Evolutionary conservation across 352 stramenopile species (phyloP).

Genomic region (Globisporangium canariense): DNA sequence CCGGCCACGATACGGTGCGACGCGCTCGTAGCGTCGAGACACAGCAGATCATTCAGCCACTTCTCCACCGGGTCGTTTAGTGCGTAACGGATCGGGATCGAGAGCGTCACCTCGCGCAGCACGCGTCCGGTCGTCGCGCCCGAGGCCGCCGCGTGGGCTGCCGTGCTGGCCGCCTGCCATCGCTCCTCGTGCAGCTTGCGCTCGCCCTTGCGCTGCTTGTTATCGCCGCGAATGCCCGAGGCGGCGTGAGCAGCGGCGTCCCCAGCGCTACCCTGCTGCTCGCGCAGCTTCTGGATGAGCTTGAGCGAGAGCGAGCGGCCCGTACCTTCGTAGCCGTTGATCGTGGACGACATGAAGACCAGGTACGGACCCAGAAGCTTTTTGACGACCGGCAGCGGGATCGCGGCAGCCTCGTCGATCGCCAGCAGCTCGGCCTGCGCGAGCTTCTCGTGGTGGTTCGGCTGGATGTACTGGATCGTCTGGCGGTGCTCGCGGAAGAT

Average conservation of each 20-base stretch:
- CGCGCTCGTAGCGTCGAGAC: conserved; percentile 89
- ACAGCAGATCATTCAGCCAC: conserved; percentile 98
- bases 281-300: conserved; percentile 97
- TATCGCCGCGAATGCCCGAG: conserved; percentile 82
- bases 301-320: conserved; percentile 98
- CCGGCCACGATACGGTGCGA: conserved; percentile 89
- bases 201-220: conserved; percentile 93
- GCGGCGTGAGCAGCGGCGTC: conserved; percentile 49
- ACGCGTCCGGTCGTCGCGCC: conserved; percentile 60
- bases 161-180: conserved; percentile 91
- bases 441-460: conserved; percentile 95
- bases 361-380: conserved; percentile 95
- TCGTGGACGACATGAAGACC: conserved; percentile 98
- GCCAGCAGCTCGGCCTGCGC: conserved; percentile 97
- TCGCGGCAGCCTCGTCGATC: conserved; percentile 99
- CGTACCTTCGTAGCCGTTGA: conserved; percentile 99
- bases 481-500: conserved; percentile 97
- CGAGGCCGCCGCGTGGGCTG: conserved; percentile 62
- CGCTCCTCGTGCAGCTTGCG: conserved; percentile 96
- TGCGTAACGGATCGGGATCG: conserved; percentile 98
- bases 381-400: conserved; percentile 98
- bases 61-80: conserved; percentile 94
- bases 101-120: conserved; percentile 94
- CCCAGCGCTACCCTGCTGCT: conserved; percentile 86
- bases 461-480: conserved; percentile 97